Conservation (phyloP, 2,329 filamentous ascomycete genomes). For the Cercospora canescens region DNA sequence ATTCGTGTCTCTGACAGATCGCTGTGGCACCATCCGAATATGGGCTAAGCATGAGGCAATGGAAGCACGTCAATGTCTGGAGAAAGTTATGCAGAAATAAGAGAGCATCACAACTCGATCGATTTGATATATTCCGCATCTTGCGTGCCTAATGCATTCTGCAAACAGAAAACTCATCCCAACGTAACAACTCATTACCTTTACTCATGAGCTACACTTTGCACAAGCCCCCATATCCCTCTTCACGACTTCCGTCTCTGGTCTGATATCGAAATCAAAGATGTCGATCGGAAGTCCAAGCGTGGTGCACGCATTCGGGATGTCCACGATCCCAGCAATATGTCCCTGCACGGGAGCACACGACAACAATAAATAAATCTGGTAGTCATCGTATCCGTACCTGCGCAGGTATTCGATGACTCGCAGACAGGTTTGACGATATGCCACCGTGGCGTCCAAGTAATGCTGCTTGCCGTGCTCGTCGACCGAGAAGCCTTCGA, state of each 20-base stretch:
- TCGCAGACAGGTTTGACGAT: conserved; percentile 75
- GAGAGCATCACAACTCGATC: too few species aligned
- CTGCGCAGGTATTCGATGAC: conserved; percentile 75
- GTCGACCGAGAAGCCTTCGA: conserved; percentile 89
- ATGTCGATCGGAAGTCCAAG: conserved; percentile 89
- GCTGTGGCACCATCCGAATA: too few species aligned
- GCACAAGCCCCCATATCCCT: conserved; percentile 72
- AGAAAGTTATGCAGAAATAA: too few species aligned
- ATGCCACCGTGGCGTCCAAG: conserved; percentile 82
- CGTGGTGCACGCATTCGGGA: conserved; percentile 89
- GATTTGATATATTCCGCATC: too few species aligned
- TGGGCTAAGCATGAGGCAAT: too few species aligned
- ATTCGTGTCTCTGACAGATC: too few species aligned
- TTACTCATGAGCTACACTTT: conserved; percentile 47
- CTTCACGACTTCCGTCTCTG: conserved; percentile 60
- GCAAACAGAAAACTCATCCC: neutral
- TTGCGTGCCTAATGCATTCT: too few species aligned
- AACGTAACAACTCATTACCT: too few species aligned
- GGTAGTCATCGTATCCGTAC: conserved; percentile 69
- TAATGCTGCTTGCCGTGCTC: conserved; percentile 87
- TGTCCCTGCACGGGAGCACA: conserved; percentile 87
- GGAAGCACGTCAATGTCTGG: too few species aligned
- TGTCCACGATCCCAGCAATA: conserved; percentile 70
- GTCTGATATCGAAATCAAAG: conserved; percentile 88
- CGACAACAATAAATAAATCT: conserved; percentile 81